phyloP scores from a whole-genome alignment of 768 basidiomycete genomes.

The Porphyrellus cyaneotinctus region DNA sequence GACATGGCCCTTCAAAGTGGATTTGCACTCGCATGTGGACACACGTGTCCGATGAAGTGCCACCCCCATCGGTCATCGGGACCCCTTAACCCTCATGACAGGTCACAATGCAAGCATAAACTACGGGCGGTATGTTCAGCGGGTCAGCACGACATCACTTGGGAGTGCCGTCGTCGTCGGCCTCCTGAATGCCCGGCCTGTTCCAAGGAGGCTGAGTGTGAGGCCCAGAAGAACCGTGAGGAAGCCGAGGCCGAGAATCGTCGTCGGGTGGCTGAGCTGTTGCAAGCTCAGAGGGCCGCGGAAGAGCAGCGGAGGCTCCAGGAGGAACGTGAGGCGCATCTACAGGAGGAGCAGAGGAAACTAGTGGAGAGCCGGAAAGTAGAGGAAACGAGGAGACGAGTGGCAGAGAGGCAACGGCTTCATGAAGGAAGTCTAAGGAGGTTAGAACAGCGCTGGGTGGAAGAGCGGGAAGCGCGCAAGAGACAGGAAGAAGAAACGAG shows the following conservation, averaged over 20 bases:
- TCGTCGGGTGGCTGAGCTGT: slow-evolving; percentile 29
- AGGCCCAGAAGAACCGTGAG: slow-evolving; percentile 41
- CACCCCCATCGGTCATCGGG: slow-evolving; percentile 49
- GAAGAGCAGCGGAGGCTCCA: background rate
- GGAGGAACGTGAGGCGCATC: too few species aligned
- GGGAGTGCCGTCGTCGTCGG: slow-evolving; percentile 39
- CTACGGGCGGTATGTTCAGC: slow-evolving; percentile 37
- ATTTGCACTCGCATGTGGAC: slow-evolving; percentile 24
- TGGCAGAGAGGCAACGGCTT: too few species aligned
- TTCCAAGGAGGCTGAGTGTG: slow-evolving; percentile 35
- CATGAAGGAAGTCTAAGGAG: too few species aligned
- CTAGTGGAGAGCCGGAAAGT: too few species aligned
- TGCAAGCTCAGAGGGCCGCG: slow-evolving; percentile 15
- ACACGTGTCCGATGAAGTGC: slow-evolving; percentile 56
- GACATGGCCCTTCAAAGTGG: slow-evolving; percentile 6
- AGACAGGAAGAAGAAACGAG: background rate
- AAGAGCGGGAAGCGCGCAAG: background rate
- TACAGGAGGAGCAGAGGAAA: slow-evolving; percentile 35
- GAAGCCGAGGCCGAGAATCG: slow-evolving; percentile 40
- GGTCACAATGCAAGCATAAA: slow-evolving; percentile 39
- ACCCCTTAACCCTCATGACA: slow-evolving; percentile 3
- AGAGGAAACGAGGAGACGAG: too few species aligned
- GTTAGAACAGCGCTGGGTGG: too few species aligned
- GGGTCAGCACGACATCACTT: slow-evolving; percentile 40
- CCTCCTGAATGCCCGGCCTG: slow-evolving; percentile 43